These are phyloP conservation scores for Cutaneotrichosporon spelunceum DNA, from an alignment of 1,284 basidiomycete genomes.

Conservation along the genomic window DNA sequence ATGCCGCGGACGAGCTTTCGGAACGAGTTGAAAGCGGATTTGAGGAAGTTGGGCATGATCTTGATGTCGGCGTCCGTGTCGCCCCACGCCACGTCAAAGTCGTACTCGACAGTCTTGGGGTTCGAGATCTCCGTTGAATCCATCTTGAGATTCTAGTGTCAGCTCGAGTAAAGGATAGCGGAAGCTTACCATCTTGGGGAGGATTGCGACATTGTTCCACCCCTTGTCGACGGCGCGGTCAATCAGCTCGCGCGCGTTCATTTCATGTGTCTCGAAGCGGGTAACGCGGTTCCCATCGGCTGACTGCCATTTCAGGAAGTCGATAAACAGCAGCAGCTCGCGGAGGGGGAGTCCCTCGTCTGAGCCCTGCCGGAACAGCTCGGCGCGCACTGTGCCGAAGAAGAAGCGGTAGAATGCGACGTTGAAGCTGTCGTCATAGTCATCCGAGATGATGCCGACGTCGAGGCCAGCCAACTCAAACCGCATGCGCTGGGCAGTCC, in stretches of 20 bases:
- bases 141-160: slow-evolving; percentile 41
- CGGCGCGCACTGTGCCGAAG: slow-evolving; percentile 39
- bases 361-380: slow-evolving; percentile 32
- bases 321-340: slow-evolving; percentile 34
- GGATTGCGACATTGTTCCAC: slow-evolving; percentile 33
- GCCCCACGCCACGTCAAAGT: slow-evolving; percentile 45
- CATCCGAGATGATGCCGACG: slow-evolving; percentile 43
- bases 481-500: slow-evolving; percentile 42
- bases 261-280: slow-evolving; percentile 26
- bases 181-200: slow-evolving; percentile 40
- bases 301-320: slow-evolving; percentile 37
- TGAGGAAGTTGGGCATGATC: slow-evolving; percentile 44
- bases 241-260: slow-evolving; percentile 32
- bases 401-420: slow-evolving; percentile 46
- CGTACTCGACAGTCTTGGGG: slow-evolving; percentile 36
- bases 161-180: not conserved
- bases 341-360: slow-evolving; percentile 29
- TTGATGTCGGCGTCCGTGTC: slow-evolving; percentile 43
- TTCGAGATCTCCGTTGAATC: slow-evolving; percentile 33
- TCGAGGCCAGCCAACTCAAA: slow-evolving; percentile 45
- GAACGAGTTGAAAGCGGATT: slow-evolving; percentile 37
- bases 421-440: slow-evolving; percentile 31
- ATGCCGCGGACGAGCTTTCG: slow-evolving; percentile 37
- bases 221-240: slow-evolving; percentile 28
- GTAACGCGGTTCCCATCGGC: slow-evolving; percentile 31